These are phyloP conservation scores for Thalassiosira hispida DNA, from an alignment of 352 stramenopile species.

Conservation along the genomic window DNA sequence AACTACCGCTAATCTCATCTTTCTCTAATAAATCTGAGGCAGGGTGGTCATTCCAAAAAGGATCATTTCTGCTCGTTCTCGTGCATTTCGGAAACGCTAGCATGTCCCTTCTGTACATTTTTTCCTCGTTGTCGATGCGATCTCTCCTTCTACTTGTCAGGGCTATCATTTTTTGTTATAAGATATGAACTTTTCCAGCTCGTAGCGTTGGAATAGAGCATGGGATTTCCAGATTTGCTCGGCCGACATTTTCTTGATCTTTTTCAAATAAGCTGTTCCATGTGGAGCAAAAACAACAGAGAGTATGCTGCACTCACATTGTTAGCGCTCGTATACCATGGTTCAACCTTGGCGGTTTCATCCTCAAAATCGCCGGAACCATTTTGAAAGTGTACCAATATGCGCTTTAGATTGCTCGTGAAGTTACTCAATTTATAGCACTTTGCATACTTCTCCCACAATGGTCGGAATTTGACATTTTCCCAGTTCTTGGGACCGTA, in stretches of 20 bases:
- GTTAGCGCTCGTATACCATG: constrained; percentile 6
- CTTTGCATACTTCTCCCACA: neutral
- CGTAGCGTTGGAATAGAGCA: constrained; percentile 4
- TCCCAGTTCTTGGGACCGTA: constrained; percentile 4
- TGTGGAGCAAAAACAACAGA: constrained; percentile 6
- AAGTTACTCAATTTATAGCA: neutral
- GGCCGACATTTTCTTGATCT: constrained; percentile 1
- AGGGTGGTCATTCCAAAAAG: constrained; percentile 30
- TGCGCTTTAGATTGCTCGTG: neutral
- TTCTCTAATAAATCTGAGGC: constrained; percentile 16
- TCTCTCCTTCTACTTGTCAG: neutral
- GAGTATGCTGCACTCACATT: constrained; percentile 2
- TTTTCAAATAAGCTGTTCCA: constrained; percentile 11
- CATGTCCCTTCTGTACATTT: neutral
- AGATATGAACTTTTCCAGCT: constrained; percentile 4
- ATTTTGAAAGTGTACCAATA: constrained; percentile 5
- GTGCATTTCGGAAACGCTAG: constrained; percentile 1
- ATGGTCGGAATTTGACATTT: neutral
- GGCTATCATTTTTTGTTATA: constrained; percentile 12
- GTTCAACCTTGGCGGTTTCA: neutral
- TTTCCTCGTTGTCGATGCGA: neutral
- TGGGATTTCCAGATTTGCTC: constrained; percentile 10
- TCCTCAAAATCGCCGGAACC: constrained; percentile 1
- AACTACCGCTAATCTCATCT: constrained; percentile 8
- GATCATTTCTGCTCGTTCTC: constrained; percentile 19